Evolutionary conservation across 202 grass and related monocot genomes (phyloP).

Genomic region (Schoenoplectus triqueter): DNA sequence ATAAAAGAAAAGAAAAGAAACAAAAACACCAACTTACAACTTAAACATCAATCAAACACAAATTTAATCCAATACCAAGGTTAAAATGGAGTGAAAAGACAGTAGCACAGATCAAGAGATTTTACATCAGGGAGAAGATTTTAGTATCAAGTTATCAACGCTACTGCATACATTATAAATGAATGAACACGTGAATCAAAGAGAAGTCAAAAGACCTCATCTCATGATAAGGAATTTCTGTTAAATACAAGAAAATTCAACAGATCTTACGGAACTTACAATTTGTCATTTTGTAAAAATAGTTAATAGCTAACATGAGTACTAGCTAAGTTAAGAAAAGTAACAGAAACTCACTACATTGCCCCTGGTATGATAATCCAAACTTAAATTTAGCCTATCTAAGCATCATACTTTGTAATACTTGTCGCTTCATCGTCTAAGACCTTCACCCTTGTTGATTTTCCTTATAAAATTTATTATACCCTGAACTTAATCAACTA

Average conservation of each 20-base stretch:
- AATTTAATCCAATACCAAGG: not conserved
- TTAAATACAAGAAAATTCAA: constrained; percentile 12
- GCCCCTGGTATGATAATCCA: constrained; percentile 5
- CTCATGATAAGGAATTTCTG: not conserved
- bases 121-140: not conserved
- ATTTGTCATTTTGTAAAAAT: not conserved
- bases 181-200: not conserved
- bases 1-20: not conserved
- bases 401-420: not conserved
- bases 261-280: not conserved
- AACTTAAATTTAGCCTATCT: constrained; percentile 6
- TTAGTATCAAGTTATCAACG: not conserved
- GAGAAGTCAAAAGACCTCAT: not conserved
- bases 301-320: constrained; percentile 6
- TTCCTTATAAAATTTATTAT: not conserved
- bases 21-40: not conserved
- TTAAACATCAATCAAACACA: not conserved
- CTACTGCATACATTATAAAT: not conserved
- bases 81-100: not conserved
- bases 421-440: not conserved
- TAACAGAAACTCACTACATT: not conserved
- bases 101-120: not conserved
- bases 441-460: not conserved
- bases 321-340: constrained; percentile 27
- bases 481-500: not conserved